Conservation (phyloP, 495 filamentous ascomycete genomes). For the Tetracladium marchalianum region DNA sequence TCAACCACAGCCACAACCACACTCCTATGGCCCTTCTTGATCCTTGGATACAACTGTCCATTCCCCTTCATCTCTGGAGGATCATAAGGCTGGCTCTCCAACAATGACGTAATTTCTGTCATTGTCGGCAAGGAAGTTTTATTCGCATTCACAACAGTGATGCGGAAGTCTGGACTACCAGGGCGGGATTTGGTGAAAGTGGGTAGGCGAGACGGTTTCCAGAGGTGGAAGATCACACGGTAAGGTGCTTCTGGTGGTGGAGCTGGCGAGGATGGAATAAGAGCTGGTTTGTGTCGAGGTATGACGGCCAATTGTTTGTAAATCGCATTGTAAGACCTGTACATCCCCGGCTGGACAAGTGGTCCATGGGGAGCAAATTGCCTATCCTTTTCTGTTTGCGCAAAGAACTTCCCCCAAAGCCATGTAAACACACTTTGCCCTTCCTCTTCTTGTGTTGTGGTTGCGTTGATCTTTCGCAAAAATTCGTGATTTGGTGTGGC, state of each 20-base stretch:
- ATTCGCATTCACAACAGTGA: slow-evolving; percentile 71
- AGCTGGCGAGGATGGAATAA: slow-evolving; percentile 14
- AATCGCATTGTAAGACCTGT: slow-evolving; percentile 69
- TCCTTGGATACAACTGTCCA: slow-evolving; percentile 43
- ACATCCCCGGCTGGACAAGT: slow-evolving; percentile 63
- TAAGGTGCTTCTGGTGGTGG: slow-evolving; percentile 43
- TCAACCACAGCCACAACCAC: slow-evolving; percentile 84
- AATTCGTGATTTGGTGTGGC: neutral
- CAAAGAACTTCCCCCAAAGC: slow-evolving; percentile 15
- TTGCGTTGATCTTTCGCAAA: neutral
- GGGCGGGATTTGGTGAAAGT: slow-evolving; percentile 67
- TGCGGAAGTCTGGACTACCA: slow-evolving; percentile 67
- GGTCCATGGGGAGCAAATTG: slow-evolving; percentile 42
- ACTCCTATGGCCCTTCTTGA: slow-evolving; percentile 78
- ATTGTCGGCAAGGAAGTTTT: slow-evolving; percentile 60
- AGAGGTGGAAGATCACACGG: slow-evolving; percentile 64
- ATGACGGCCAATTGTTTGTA: slow-evolving; percentile 70
- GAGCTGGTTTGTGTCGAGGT: slow-evolving; percentile 55
- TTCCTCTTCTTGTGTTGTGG: neutral
- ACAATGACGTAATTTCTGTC: slow-evolving; percentile 55
- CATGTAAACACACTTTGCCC: slow-evolving; percentile 15
- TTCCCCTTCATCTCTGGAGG: slow-evolving; percentile 45
- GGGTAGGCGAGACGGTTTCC: slow-evolving; percentile 55
- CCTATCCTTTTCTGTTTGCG: slow-evolving; percentile 1
- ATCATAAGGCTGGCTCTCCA: slow-evolving; percentile 57